Evolutionary conservation across 2,329 filamentous ascomycete species (phyloP).

Genomic region (Xylariaceae sp.): DNA sequence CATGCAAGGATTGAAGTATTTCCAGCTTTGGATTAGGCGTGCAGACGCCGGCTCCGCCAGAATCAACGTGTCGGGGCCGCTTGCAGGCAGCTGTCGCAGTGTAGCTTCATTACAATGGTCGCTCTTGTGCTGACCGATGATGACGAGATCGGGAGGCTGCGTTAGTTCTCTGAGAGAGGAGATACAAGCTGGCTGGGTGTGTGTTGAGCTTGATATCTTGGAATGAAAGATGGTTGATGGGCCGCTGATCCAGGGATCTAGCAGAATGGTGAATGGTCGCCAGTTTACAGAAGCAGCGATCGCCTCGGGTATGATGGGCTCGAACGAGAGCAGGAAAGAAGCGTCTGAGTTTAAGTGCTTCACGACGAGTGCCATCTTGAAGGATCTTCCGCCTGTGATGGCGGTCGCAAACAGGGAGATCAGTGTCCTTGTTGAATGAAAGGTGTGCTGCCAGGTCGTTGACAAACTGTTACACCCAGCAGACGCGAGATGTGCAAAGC

Average conservation of each 20-base stretch:
- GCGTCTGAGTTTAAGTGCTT: conserved; percentile 62
- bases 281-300: conserved; percentile 31
- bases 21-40: conserved; percentile 63
- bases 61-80: conserved; percentile 55
- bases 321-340: conserved; percentile 62
- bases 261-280: conserved; percentile 60
- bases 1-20: conserved; percentile 57
- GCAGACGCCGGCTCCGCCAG: conserved; percentile 63
- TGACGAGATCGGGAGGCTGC: conserved; percentile 41
- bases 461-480: background rate
- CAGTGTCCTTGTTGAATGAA: conserved; percentile 9
- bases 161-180: conserved; percentile 43
- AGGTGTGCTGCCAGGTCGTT: background rate
- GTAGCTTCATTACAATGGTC: conserved; percentile 71
- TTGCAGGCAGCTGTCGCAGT: conserved; percentile 56
- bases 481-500: too few relatives aligned
- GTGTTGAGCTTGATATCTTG: conserved; percentile 57
- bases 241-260: conserved; percentile 69
- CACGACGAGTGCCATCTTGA: conserved; percentile 58
- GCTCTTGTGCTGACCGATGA: conserved; percentile 46
- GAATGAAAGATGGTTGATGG: conserved; percentile 57
- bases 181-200: conserved; percentile 53
- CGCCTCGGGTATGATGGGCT: conserved; percentile 44
- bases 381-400: background rate
- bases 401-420: conserved; percentile 2